Evolutionary conservation across 2,329 filamentous ascomycete species (phyloP).

Genomic region (Xenosphaeropsis pyriputrescens): DNA sequence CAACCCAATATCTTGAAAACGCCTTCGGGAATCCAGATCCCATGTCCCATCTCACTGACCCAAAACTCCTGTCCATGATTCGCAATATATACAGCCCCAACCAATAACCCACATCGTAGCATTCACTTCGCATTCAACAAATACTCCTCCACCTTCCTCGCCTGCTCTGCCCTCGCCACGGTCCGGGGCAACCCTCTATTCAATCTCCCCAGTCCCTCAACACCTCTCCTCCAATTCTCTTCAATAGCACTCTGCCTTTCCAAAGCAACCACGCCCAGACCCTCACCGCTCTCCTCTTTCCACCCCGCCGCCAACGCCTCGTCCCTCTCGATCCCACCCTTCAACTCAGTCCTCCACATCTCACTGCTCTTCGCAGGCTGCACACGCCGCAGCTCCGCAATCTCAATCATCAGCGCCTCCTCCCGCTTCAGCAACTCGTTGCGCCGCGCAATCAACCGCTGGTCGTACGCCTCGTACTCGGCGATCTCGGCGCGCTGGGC

Average conservation of each 20-base stretch:
- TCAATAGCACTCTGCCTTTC: conserved; percentile 33
- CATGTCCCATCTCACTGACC: no score
- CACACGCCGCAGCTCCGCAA: conserved; percentile 27
- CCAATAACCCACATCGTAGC: no score
- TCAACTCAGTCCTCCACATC: conserved; percentile 7
- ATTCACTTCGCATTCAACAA: conserved; percentile 5
- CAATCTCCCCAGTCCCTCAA: conserved; percentile 33
- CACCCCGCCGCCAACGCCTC: conserved; percentile 5
- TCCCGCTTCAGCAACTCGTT: conserved; percentile 23
- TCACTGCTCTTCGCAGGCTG: conserved; percentile 5
- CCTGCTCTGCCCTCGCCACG: conserved; percentile 51
- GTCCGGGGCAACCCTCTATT: conserved; percentile 46
- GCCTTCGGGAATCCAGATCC: no score
- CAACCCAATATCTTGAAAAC: no score
- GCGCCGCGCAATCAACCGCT: no score
- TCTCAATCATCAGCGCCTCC: conserved; percentile 48
- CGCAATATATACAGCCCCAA: no score
- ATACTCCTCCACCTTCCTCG: conserved; percentile 32
- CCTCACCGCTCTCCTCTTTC: conserved; percentile 3
- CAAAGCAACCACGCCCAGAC: conserved; percentile 20
- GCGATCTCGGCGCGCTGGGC: conserved; percentile 14
- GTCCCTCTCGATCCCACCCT: conserved; percentile 8
- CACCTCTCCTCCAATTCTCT: conserved; percentile 27
- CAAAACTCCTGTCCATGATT: no score
- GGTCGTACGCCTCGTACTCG: conserved; percentile 27